Evolutionary conservation across 1,284 basidiomycete genomes (phyloP).

Genomic region (Leccinum pachyderme): DNA sequence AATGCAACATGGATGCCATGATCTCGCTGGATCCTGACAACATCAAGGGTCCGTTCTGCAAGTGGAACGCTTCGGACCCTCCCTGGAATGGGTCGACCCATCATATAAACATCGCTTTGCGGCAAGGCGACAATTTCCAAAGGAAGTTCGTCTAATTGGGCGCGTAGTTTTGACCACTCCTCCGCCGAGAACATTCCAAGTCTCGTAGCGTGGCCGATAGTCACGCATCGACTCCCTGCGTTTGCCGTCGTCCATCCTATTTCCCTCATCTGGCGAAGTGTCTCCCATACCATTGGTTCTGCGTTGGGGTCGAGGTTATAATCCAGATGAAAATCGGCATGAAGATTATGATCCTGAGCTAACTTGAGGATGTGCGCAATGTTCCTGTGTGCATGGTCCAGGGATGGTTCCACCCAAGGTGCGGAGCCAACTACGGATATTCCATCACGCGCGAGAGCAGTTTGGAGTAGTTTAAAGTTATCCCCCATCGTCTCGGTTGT

Average conservation of each 20-base stretch:
- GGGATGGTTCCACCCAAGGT: conserved; percentile 57
- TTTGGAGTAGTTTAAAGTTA: conserved; percentile 45
- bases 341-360: conserved; percentile 39
- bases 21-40: conserved; percentile 43
- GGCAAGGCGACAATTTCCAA: conserved; percentile 56
- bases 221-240: conserved; percentile 36
- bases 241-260: conserved; percentile 23
- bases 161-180: conserved; percentile 44
- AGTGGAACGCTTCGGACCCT: conserved; percentile 31
- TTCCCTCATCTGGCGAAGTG: conserved; percentile 41
- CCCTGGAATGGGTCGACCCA: conserved; percentile 40
- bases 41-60: conserved; percentile 51
- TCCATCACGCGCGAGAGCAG: conserved; percentile 37
- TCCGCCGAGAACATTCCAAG: conserved; percentile 47
- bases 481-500: conserved; percentile 37
- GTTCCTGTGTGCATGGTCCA: conserved; percentile 48
- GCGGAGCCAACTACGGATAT: conserved; percentile 59
- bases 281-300: conserved; percentile 55
- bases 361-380: conserved; percentile 50
- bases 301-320: conserved; percentile 54
- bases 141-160: conserved; percentile 41
- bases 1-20: conserved; percentile 51
- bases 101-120: conserved; percentile 67
- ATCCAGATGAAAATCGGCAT: conserved; percentile 65
- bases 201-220: conserved; percentile 61